phyloP scores from a whole-genome alignment of 805 yeast genomes.

The Candida manassasensis region DNA sequence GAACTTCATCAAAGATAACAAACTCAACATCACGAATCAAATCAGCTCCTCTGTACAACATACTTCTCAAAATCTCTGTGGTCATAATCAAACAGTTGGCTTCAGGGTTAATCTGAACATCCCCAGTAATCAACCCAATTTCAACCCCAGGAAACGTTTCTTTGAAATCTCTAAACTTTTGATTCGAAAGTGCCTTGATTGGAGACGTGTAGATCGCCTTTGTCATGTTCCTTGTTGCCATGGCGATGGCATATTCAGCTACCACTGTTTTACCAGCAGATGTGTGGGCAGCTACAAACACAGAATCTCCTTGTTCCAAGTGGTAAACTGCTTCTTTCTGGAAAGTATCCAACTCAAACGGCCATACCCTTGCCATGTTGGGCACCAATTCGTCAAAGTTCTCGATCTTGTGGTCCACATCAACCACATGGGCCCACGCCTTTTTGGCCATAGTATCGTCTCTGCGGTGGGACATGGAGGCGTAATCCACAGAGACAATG shows the following conservation, averaged over 20 bases:
- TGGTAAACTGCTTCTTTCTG: constrained; percentile 97
- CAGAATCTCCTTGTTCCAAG: constrained; percentile 96
- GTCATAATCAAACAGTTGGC: constrained; percentile 97
- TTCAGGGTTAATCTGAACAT: constrained; percentile 94
- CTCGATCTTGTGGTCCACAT: constrained; percentile 73
- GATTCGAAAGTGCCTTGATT: constrained; percentile 84
- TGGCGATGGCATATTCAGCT: constrained; percentile 96
- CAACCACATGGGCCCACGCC: constrained; percentile 95
- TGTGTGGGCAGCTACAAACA: constrained; percentile 97
- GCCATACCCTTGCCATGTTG: constrained; percentile 90
- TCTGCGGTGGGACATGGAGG: constrained; percentile 10
- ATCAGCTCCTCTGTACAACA: constrained; percentile 96
- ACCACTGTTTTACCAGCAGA: constrained; percentile 99
- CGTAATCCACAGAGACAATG: constrained; percentile 32
- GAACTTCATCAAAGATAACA: constrained; percentile 97
- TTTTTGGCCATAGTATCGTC: constrained; percentile 19
- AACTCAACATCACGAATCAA: constrained; percentile 94
- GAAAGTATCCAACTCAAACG: constrained; percentile 89
- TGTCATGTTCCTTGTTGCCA: constrained; percentile 95
- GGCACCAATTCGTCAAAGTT: constrained; percentile 89
- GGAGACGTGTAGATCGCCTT: constrained; percentile 96
- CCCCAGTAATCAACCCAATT: constrained; percentile 95
- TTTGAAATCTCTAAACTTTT: constrained; percentile 83
- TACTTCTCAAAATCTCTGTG: constrained; percentile 89
- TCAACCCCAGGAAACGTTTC: constrained; percentile 75